Evolutionary conservation across 2,329 filamentous ascomycete genomes (phyloP), one percentile per base, ranked within the genome.

Genomic region (Trichoderma breve): DNA sequence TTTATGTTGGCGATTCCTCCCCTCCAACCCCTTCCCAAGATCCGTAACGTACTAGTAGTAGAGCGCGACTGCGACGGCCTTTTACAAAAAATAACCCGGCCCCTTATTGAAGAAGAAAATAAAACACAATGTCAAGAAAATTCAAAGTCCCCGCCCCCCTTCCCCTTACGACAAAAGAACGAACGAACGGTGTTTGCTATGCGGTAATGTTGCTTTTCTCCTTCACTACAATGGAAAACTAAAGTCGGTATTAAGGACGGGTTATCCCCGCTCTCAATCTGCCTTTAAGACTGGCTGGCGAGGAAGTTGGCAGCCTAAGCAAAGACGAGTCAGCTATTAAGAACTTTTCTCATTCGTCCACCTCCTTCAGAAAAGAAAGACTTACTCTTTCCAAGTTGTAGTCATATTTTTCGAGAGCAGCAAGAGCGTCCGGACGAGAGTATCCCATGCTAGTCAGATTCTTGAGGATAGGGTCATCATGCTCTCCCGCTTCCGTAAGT

Each of bases 361-460:
- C 6, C 28, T n/a, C 11, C 11, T 28, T 21, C 3, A 15, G 12
- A 26, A 28, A 32, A 47, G 15, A 18, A 2, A 36, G 15, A 85
- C 90, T 84, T 83, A 97, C 95, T 89, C 93, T 94, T 82, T 97
- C 94, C 80, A 98, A 87, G 81, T 98, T 96, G 83, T 98, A 98
- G 83, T 98, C 94, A 80, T 93, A 97, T 81, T 95, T 95, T 85
- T 98, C 95, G 79, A 98, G 83, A 28, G 96, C 95, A 64, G 86
- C 86, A 43, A 98, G 83, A 18, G 94, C 92, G 65, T 93, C 90
- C 8, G 86, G 84, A 34, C 95, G 87, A 5, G 89, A 83, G 79
- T 97, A 98, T 0, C 95, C 95, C 94, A 98, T 97, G 11, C 89
- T 87, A 1, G 93, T 97, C 78, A 98, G 81, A 76, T 94, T 91